Evolutionary conservation across 495 filamentous ascomycete species (phyloP).

Genomic region (Rhypophila decipiens): DNA sequence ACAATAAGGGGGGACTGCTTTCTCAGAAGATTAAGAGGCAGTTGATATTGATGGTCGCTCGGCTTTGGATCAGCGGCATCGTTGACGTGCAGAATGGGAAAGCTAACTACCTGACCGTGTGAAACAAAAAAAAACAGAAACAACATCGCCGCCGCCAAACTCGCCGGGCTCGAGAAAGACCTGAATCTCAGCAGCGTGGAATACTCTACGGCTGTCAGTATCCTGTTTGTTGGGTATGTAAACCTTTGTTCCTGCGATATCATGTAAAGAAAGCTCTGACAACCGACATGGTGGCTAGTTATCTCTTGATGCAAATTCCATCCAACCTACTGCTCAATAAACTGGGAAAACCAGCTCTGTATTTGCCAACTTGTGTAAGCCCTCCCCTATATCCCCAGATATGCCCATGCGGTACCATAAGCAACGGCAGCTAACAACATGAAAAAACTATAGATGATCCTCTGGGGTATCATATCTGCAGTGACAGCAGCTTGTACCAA

Average conservation of each 20-base stretch:
- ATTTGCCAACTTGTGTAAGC: conserved; percentile 51
- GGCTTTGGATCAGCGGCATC: no score
- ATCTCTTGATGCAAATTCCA: conserved; percentile 54
- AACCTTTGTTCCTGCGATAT: no score
- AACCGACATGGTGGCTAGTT: no score
- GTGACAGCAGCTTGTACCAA: conserved; percentile 55
- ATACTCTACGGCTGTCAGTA: conserved; percentile 59
- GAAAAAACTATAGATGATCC: conserved; percentile 44
- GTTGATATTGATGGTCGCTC: no score
- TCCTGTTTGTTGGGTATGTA: conserved; percentile 67
- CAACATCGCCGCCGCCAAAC: conserved; percentile 47
- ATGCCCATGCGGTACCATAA: no score
- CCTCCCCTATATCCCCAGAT: conserved; percentile 5
- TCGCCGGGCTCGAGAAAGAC: conserved; percentile 44
- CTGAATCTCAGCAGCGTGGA: conserved; percentile 36
- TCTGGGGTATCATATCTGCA: conserved; percentile 69
- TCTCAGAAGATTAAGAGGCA: no score
- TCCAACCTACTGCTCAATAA: conserved; percentile 57
- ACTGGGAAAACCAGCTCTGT: conserved; percentile 54
- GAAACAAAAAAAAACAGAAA: conserved; percentile 24
- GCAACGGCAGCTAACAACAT: no score
- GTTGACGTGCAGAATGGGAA: no score
- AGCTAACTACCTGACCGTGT: neutral
- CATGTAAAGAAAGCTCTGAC: no score
- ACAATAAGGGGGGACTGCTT: no score